Percentiles rank a stretch among this genome's conserved stretches.
Evolutionary conservation across 768 basidiomycete genomes (phyloP).

Genomic region (Kwoniella pini): DNA sequence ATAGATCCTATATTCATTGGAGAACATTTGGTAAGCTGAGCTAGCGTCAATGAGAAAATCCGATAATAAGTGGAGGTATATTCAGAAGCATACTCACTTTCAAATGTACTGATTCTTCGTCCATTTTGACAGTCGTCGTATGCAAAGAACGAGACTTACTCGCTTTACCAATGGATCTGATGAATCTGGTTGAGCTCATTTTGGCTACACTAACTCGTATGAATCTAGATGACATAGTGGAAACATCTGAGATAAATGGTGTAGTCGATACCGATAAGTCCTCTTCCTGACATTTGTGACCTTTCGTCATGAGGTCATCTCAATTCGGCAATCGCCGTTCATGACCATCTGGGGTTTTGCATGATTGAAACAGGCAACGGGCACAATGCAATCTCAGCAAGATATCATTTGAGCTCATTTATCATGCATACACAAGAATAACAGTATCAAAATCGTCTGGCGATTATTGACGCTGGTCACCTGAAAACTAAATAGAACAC

Average conservation of each 20-base stretch:
- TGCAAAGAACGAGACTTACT: conserved; percentile 1
- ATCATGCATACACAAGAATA: conserved; percentile 18
- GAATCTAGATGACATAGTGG: too few species aligned
- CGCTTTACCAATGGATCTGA: not conserved
- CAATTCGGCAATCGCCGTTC: not conserved
- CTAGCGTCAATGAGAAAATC: not conserved
- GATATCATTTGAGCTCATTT: not conserved
- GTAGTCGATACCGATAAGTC: not conserved
- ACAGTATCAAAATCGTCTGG: not conserved
- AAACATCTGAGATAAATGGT: too few species aligned
- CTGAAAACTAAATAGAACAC: conserved; percentile 13
- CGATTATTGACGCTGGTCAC: conserved; percentile 4
- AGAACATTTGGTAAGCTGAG: not conserved
- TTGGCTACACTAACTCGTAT: too few species aligned
- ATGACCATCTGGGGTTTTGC: too few species aligned
- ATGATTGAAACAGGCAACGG: too few species aligned
- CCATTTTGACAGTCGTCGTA: not conserved
- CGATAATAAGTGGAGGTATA: not conserved
- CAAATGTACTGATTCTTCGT: conserved; percentile 11
- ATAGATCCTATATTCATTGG: conserved; percentile 20
- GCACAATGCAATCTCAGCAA: too few species aligned
- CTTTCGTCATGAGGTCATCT: not conserved
- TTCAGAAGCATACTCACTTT: not conserved
- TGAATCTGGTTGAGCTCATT: not conserved
- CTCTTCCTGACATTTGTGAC: not conserved